These are phyloP conservation scores for Suhomyces canberraensis DNA, from an alignment of 805 yeast species.

Conservation along the genomic window DNA sequence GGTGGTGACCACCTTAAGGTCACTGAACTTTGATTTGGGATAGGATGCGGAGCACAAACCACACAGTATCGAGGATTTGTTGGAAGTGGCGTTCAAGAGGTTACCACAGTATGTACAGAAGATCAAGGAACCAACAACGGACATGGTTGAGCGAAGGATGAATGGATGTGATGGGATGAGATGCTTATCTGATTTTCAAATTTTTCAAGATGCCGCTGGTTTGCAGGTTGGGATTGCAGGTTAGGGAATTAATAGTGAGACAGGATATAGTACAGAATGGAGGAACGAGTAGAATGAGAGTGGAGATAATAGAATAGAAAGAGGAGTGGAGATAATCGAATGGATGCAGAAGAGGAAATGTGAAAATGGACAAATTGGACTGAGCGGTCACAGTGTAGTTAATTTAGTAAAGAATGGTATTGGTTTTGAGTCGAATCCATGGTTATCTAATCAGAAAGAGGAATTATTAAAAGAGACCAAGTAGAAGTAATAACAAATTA, in stretches of 20 bases:
- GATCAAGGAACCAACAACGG: slow-evolving; percentile 91
- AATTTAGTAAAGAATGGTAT: too few relatives aligned
- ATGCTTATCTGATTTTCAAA: slow-evolving; percentile 1
- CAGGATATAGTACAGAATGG: too few relatives aligned
- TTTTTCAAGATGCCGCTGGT: slow-evolving; percentile 3
- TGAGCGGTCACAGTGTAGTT: too few relatives aligned
- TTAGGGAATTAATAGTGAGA: not conserved
- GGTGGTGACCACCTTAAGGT: slow-evolving; percentile 80
- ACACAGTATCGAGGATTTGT: slow-evolving; percentile 54
- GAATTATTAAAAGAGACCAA: too few relatives aligned
- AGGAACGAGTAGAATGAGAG: too few relatives aligned
- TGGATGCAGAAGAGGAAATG: too few relatives aligned
- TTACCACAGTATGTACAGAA: slow-evolving; percentile 94
- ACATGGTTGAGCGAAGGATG: slow-evolving; percentile 54
- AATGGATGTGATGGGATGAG: not conserved
- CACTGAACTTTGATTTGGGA: slow-evolving; percentile 55
- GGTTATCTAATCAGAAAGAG: too few relatives aligned
- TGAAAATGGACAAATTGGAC: too few relatives aligned
- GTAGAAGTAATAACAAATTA: too few relatives aligned
- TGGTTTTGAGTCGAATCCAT: too few relatives aligned
- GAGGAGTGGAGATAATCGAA: too few relatives aligned
- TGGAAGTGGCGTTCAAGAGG: slow-evolving; percentile 64
- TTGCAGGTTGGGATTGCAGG: not conserved
- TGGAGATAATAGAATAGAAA: too few relatives aligned
- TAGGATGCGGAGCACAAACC: slow-evolving; percentile 44